These are phyloP conservation scores for Zygosaccharomyces bailii DNA, from an alignment of 805 yeast genomes.

Conservation along the genomic window DNA sequence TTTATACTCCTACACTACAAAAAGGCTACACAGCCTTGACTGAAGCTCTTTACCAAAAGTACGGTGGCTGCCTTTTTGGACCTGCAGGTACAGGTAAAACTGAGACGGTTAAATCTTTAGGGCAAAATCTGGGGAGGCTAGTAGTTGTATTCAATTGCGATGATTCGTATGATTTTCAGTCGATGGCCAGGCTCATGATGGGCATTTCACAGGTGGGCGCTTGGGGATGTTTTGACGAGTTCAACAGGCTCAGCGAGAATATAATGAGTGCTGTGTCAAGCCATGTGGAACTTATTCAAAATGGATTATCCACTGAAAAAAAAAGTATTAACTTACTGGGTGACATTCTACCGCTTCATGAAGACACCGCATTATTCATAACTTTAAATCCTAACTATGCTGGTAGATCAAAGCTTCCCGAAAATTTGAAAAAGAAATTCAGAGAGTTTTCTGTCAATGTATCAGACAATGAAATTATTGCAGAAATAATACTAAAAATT, in stretches of 20 bases:
- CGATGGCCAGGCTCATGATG: conserved; percentile 69
- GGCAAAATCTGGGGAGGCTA: conserved; percentile 71
- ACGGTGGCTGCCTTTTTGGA: conserved; percentile 91
- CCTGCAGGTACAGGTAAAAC: conserved; percentile 99
- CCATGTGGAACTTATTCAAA: conserved; percentile 68
- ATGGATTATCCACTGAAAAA: conserved; percentile 39
- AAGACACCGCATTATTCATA: conserved; percentile 69
- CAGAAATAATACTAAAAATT: conserved; percentile 66
- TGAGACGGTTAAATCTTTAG: conserved; percentile 82
- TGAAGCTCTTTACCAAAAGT: conserved; percentile 64
- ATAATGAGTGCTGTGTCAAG: conserved; percentile 83
- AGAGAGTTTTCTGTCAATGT: conserved; percentile 67
- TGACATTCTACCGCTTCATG: conserved; percentile 38
- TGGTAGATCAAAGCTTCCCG: conserved; percentile 81
- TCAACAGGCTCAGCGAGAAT: conserved; percentile 69
- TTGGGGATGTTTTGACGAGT: conserved; percentile 97
- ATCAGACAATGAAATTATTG: conserved; percentile 68
- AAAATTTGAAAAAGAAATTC: conserved; percentile 76
- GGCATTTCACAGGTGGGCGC: conserved; percentile 84
- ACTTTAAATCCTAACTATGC: conserved; percentile 89
- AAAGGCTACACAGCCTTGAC: conserved; percentile 64
- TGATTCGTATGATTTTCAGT: conserved; percentile 75
- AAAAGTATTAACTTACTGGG: conserved; percentile 42
- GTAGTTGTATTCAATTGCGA: conserved; percentile 91
- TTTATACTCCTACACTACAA: conserved; percentile 69